Conservation (phyloP, 495 filamentous ascomycete species). For the Lophium mytilinum region DNA sequence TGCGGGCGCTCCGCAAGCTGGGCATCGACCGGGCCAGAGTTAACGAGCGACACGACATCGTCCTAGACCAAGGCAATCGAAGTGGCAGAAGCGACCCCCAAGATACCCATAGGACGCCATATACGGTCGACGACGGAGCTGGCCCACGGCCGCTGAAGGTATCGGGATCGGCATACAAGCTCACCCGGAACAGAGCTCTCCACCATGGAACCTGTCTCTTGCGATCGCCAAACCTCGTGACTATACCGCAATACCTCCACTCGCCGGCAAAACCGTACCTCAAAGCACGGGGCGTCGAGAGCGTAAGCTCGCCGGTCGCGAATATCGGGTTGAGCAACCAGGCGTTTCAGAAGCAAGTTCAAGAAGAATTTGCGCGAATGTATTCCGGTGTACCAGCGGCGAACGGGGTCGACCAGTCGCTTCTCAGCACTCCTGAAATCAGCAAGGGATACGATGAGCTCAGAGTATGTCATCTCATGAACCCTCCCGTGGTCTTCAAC, state of each 20-base stretch:
- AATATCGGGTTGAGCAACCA: conserved; percentile 53
- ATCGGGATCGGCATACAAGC: conserved; percentile 88
- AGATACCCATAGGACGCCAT: conserved; percentile 32
- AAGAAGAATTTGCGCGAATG: conserved; percentile 44
- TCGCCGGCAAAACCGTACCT: conserved; percentile 69
- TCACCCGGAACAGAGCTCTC: conserved; percentile 66
- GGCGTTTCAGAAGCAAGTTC: conserved; percentile 25
- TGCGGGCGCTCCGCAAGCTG: conserved; percentile 59
- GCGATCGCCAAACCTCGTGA: conserved; percentile 56
- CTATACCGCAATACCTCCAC: conserved; percentile 56
- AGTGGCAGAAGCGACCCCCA: conserved; percentile 19
- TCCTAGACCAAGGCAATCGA: conserved; percentile 50
- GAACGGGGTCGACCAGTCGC: conserved; percentile 42
- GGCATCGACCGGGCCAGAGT: conserved; percentile 50
- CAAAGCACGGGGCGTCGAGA: conserved; percentile 80
- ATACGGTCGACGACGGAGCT: conserved; percentile 21
- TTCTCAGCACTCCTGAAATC: conserved; percentile 44
- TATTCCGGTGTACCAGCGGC: conserved; percentile 40
- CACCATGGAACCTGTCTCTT: conserved; percentile 92
- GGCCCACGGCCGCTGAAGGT: conserved; percentile 58
- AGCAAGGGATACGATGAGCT: conserved; percentile 55
- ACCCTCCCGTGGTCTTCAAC: neutral
- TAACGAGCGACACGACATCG: conserved; percentile 90
- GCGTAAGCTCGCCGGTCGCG: conserved; percentile 72
- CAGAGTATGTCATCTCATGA: conserved; percentile 32